A percentile compares a stretch with the other conserved stretches of the same genome.
Conservation (phyloP, 2,329 filamentous ascomycete species). For the Monosporascus sp. region DNA sequence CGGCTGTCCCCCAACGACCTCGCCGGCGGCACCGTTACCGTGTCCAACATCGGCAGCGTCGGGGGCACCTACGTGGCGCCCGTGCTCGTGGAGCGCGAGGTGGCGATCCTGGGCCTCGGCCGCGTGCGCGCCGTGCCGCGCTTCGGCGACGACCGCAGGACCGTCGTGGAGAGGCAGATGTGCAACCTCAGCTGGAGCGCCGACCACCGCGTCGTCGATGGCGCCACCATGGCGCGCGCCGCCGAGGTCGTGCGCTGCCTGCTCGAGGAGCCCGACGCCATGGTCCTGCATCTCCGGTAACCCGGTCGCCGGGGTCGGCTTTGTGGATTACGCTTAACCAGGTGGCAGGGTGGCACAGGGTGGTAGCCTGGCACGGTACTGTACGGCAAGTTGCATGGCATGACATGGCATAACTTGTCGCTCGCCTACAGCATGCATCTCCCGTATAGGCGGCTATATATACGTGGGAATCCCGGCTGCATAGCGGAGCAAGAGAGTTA, state of each 20-base stretch:
- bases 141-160: conserved; percentile 53
- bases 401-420: too few species aligned
- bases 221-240: conserved; percentile 88
- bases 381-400: too few species aligned
- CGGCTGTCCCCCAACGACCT: conserved; percentile 73
- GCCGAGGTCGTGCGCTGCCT: conserved; percentile 72
- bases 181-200: conserved; percentile 95
- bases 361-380: too few species aligned
- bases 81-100: conserved; percentile 84
- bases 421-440: too few species aligned
- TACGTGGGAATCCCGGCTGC: too few species aligned
- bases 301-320: too few species aligned
- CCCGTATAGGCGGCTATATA: too few species aligned
- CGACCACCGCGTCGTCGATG: conserved; percentile 90
- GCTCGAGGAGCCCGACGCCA: conserved; percentile 79
- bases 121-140: conserved; percentile 74
- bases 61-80: conserved; percentile 89
- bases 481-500: too few species aligned
- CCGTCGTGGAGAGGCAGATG: conserved; percentile 72
- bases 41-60: conserved; percentile 94
- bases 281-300: conserved; percentile 78
- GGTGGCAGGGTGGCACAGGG: too few species aligned
- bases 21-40: conserved; percentile 82
- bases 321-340: too few species aligned
- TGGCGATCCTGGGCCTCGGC: conserved; percentile 87